Evolutionary conservation across 257 asterid species (phyloP), one percentile per base, ranked within the genome.

Genomic region (Ilex asprella): DNA sequence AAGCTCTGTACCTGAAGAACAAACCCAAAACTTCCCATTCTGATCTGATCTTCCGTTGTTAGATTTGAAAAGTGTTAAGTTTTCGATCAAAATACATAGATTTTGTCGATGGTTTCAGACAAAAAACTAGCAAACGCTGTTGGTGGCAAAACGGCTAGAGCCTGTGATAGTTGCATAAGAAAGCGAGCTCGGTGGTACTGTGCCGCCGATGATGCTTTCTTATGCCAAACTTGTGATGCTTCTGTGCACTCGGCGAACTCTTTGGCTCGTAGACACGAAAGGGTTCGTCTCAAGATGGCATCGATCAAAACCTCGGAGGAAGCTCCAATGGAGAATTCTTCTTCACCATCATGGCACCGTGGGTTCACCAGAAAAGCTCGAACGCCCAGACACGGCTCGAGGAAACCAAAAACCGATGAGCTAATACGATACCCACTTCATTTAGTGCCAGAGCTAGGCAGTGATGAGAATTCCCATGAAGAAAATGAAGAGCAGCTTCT

Each of bases 201-300:
- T 41, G 81, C 93, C 0, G 90, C 95, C 1, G 97, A 87, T 51
- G 97, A 90, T 31, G 97, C 97, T 0, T 90, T 90, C 59, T 64
- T 90, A 11, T 90, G 97, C 75, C 95, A 87, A 65, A 49, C 62
- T 0, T 90, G 97, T 56, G 95, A 90, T 39, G 68, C 81, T 4
- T 77, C 88, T 0, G 95, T 90, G 6, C 97, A 90, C 65, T 83
- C 94, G 0, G 97, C 97, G 0, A 90, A 87, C 47, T 87, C 86
- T 49, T 69, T 87, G 21, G 95, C 95, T 6, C 78, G 75, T 0
- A 64, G 97, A 14, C 95, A 90, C 50, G 87, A 87, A 53, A 77
- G 95, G 65, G 93, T 90, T 73, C 90, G 90, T 47, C 86, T 90
- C 49, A 82, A 83, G 58, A 73, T 72, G 2, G 53, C 83, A 6